Conservation (phyloP, 108 stramenopile genomes). For the Asterionellopsis glacialis region DNA sequence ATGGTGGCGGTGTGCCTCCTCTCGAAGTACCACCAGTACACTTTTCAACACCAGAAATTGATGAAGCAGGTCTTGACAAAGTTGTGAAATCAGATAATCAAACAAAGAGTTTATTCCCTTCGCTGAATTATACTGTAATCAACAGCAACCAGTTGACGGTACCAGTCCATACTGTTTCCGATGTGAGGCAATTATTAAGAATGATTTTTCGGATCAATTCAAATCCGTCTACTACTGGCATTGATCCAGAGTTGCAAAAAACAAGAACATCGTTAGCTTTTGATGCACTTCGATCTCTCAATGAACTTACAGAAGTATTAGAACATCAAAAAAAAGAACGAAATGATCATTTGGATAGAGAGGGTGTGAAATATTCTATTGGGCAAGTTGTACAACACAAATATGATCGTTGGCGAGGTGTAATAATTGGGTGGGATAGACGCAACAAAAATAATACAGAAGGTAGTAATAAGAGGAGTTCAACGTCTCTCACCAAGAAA, state of each 20-base stretch:
- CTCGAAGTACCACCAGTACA: conserved; percentile 58
- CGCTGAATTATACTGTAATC: conserved; percentile 27
- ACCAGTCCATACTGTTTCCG: conserved; percentile 44
- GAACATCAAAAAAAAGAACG: conserved; percentile 27
- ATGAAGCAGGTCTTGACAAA: conserved; percentile 22
- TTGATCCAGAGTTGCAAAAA: conserved; percentile 25
- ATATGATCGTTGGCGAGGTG: conserved; percentile 62
- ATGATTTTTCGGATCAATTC: conserved; percentile 66
- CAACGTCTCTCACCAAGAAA: conserved; percentile 66
- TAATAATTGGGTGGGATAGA: conserved; percentile 63
- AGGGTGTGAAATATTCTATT: conserved; percentile 45
- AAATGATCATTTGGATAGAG: conserved; percentile 22
- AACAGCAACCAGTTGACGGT: conserved; percentile 38
- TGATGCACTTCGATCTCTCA: conserved; percentile 65
- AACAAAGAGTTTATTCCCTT: not conserved
- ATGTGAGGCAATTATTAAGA: conserved; percentile 44
- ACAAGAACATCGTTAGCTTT: conserved; percentile 57
- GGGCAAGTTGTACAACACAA: conserved; percentile 75
- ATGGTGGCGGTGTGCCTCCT: no score
- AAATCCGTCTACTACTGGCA: conserved; percentile 2
- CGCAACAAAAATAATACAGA: conserved; percentile 7
- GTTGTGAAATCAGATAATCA: conserved; percentile 7
- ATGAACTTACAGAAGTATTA: conserved; percentile 50
- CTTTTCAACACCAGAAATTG: conserved; percentile 50
- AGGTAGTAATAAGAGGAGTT: not conserved